Evolutionary conservation across 768 basidiomycete species (phyloP).

Genomic region (Xerocomellus intermedius): DNA sequence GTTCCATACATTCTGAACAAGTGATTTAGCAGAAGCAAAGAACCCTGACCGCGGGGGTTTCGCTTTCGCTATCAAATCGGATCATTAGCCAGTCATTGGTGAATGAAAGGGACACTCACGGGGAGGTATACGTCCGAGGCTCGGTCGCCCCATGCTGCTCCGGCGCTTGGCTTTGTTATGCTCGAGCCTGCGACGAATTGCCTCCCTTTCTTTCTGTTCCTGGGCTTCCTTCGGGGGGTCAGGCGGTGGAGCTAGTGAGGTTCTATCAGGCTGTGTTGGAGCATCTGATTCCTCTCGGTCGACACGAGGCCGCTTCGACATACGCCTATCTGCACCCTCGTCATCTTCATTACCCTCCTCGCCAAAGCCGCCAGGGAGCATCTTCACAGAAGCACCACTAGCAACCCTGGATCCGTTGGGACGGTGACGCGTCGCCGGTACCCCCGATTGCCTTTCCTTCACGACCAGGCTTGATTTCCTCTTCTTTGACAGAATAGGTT

Average conservation of each 20-base stretch:
- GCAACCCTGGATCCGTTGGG: constrained; percentile 24
- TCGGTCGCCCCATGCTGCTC: constrained; percentile 58
- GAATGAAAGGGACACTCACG: constrained; percentile 33
- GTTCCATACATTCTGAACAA: constrained; percentile 75
- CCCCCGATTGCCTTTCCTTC: constrained; percentile 27
- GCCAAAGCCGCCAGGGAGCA: constrained; percentile 58
- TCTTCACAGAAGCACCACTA: constrained; percentile 27
- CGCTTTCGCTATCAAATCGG: constrained; percentile 35
- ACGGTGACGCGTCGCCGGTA: constrained; percentile 16
- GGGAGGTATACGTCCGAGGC: constrained; percentile 40
- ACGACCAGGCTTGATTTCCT: constrained; percentile 52
- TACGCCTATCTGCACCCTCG: constrained; percentile 36
- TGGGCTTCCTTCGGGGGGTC: constrained; percentile 30
- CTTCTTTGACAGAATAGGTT: constrained; percentile 35
- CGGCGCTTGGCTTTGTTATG: constrained; percentile 64
- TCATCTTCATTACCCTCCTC: constrained; percentile 50
- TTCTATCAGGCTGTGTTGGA: constrained; percentile 27
- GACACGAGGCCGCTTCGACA: constrained; percentile 45
- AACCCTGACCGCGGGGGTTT: constrained; percentile 64
- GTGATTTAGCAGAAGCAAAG: constrained; percentile 62
- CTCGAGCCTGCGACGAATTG: constrained; percentile 62
- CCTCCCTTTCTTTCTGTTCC: constrained; percentile 51
- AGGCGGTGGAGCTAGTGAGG: constrained; percentile 33
- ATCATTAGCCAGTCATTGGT: constrained; percentile 5
- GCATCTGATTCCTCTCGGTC: constrained; percentile 30